Evolutionary conservation across 2,329 filamentous ascomycete species (phyloP).

Genomic region (Trichoderma atrobrunneum): DNA sequence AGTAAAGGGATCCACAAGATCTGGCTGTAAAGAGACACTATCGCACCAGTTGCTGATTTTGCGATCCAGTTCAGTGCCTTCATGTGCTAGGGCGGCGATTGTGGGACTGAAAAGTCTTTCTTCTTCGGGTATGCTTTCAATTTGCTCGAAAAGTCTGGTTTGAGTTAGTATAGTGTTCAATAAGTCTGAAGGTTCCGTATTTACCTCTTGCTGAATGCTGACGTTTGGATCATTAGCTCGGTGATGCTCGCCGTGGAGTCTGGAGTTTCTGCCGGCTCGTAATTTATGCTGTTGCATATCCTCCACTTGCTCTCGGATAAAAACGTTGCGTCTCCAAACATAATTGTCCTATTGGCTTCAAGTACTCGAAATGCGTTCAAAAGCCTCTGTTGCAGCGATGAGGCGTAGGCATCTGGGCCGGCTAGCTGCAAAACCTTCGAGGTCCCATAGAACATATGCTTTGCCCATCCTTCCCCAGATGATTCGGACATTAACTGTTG

Average conservation of each 20-base stretch:
- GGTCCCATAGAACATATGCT: constrained; percentile 30
- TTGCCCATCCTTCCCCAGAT: constrained; percentile 27
- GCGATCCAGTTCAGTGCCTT: constrained; percentile 19
- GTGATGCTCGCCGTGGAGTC: neutral
- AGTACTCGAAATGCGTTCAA: constrained; percentile 25
- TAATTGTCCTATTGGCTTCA: constrained; percentile 27
- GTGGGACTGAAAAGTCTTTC: neutral
- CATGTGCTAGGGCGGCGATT: constrained; percentile 5
- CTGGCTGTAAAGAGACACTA: too few relatives aligned
- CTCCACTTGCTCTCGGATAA: constrained; percentile 20
- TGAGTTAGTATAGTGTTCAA: neutral
- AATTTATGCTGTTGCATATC: too few relatives aligned
- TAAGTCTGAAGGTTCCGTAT: accelerated
- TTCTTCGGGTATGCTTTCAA: constrained; percentile 19
- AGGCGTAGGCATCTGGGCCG: neutral
- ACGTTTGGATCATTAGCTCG: constrained; percentile 19
- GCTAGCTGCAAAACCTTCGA: constrained; percentile 24
- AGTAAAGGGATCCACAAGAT: neutral
- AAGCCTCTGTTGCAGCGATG: constrained; percentile 18
- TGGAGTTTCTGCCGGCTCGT: too few relatives aligned
- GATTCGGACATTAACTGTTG: constrained; percentile 28
- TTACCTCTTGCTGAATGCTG: constrained; percentile 26
- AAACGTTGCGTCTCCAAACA: constrained; percentile 27
- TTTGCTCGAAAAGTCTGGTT: constrained; percentile 24
- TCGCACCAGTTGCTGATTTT: neutral